Conservation (phyloP, 2,329 filamentous ascomycete genomes). For the Pseudocercospora vitis region DNA sequence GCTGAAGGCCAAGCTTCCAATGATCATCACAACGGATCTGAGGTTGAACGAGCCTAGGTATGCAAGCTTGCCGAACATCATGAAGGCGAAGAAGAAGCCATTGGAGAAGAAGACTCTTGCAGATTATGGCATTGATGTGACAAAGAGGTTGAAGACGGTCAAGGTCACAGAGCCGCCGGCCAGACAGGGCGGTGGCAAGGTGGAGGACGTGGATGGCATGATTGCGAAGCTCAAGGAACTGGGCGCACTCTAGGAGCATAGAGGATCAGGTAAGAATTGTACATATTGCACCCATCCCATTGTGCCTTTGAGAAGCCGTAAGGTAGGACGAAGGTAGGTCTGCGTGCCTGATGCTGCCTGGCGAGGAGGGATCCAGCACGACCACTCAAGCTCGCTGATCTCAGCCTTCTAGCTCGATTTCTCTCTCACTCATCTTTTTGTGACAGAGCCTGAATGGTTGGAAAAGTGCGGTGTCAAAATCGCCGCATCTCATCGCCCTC, state of each 20-base stretch:
- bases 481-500: too few species aligned
- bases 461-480: too few species aligned
- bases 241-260: conserved; percentile 69
- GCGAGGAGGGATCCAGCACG: conserved; percentile 1
- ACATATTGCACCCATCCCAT: conserved; percentile 11
- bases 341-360: conserved; percentile 13
- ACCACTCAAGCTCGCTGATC: neutral
- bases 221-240: conserved; percentile 93
- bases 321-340: conserved; percentile 5
- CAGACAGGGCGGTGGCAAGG: conserved; percentile 91
- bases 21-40: conserved; percentile 94
- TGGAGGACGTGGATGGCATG: conserved; percentile 95
- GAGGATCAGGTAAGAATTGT: conserved; percentile 13
- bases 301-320: conserved; percentile 1
- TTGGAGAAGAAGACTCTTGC: conserved; percentile 84
- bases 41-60: conserved; percentile 93
- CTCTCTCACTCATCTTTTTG: neutral
- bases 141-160: conserved; percentile 78
- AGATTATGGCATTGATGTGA: conserved; percentile 76
- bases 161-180: conserved; percentile 87
- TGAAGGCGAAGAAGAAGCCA: conserved; percentile 99
- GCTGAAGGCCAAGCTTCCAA: conserved; percentile 76
- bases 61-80: conserved; percentile 94
- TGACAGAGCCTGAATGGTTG: neutral
- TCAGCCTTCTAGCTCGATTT: neutral